Evolutionary conservation across 208 protist species (phyloP).

Genomic region (Endotrypanum monterogeii): DNA sequence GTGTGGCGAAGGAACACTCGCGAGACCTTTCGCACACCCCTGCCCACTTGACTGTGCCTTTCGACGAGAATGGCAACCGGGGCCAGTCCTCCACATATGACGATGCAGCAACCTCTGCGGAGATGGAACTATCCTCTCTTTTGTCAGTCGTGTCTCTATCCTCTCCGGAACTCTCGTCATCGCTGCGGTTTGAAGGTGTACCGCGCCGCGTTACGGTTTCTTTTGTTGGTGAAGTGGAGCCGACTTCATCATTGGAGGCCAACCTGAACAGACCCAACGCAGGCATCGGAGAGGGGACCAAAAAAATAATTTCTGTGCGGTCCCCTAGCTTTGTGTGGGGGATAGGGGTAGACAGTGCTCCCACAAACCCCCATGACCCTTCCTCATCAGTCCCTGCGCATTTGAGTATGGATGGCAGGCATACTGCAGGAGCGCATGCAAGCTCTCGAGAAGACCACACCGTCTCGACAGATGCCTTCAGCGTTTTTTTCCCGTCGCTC

Average conservation of each 20-base stretch:
- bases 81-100: neutral
- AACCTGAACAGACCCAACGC: neutral
- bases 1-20: neutral
- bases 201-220: conserved; percentile 3
- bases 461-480: neutral
- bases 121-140: neutral
- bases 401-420: neutral
- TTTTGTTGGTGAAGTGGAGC: too few species aligned
- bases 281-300: neutral
- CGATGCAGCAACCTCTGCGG: neutral
- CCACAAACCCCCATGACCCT: neutral
- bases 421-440: neutral
- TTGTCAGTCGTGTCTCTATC: neutral
- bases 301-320: too few species aligned
- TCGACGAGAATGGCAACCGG: neutral
- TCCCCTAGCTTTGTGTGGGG: neutral
- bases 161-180: neutral
- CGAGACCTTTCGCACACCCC: neutral
- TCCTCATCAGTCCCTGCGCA: neutral
- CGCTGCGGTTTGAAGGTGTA: neutral
- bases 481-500: neutral
- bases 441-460: neutral
- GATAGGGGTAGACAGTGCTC: too few species aligned
- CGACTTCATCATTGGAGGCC: neutral
- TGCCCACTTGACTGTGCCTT: neutral